Base-by-base conservation (phyloP, 345 rosid species). In the Boechera stricta region DNA sequence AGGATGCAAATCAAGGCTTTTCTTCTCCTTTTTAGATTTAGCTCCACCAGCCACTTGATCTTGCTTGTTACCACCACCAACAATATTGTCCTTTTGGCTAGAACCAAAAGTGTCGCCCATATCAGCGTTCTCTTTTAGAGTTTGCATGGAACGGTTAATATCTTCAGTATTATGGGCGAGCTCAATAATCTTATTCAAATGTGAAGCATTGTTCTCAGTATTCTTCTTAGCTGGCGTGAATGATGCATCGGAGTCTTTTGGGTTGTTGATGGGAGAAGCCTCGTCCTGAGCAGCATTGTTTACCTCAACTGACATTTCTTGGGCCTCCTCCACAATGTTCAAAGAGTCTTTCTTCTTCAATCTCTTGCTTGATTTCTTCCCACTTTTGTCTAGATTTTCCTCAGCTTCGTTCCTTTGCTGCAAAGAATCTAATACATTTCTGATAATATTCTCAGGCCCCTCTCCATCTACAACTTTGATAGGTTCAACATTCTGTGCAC, bases 401-500 rank as follows among this genome's bases (percentile, higher is more conserved):
- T 77, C 48, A 24, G 58, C 74, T 71, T 82, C 64, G 10, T 60
- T 65, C 21, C 58, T 69, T 65, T 73, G 84, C 75, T 81, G 75
- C 75, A 79, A 81, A 71, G 90, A 84, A 9, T 85, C 86, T 75
- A 84, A 73, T 48, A 80, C 87, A 73, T 81, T 69, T 72, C 32
- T 75, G 62, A 84, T 87, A 38, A 84, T 84, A 38, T 81, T 81
- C 75, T 84, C 83, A 62, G 88, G 68, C 77, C 53, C 85, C 57
- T 65, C 83, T 54, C 83, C 82, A 62, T 35, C 62, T 41, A 52
- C 53, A 58, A 45, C 55, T 33, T 76, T 56, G 26, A 57, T 61
- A 64, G 66, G 72, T 67, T 71, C 77, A 36, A 28, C 51, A 74
- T 58, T 79, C 36, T 77, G 81, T 47, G 36, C 57, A 76, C 59